Base-by-base conservation (phyloP, 169 alveolate species). In the Plasmodium cynomolgi region DNA sequence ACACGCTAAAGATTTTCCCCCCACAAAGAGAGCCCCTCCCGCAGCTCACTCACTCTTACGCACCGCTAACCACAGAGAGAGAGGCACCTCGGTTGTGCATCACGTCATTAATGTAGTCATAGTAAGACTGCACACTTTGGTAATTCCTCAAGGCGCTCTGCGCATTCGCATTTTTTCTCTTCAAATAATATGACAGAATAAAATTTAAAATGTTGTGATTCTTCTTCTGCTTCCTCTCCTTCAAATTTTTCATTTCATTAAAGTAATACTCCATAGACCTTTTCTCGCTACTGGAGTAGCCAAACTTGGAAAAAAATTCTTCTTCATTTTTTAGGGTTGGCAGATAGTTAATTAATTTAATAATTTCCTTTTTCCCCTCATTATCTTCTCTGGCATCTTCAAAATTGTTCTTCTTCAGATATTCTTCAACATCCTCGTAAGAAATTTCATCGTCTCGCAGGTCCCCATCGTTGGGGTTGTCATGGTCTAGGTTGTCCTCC, bases 311-410 rank as follows among this genome's bases (percentile, higher is more conserved):
- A 88, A 88, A 88, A 88, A 88, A 88, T 13, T 77, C 90, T 17
- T 88, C 74, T 58, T 88, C 85, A 88, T 88, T 58, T 80, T 79
- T 79, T 50, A 88, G 37, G 9, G 94, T 88, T 0, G 94, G 90
- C 1, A 88, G 58, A 7, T 88, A 88, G 82, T 88, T 77, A 13
- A 88, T 77, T 79, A 88, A 23, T 72, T 79, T 88, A 68, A 85
- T 75, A 62, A 92, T 94, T 84, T 95, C 96, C 39, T 92, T 94
- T 54, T 86, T 92, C 11, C 91, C 79, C 23, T 75, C 93, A 29
- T 73, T 85, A 13, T 83, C 56, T 26, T 86, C 93, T 33, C 71
- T 84, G 34, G 81, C 26, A 50, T 73, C 37, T 68, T 68, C 81
- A 23, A 62, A 7, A 4, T 95, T 91, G 23, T 92, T 86, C 81